Evolutionary conservation across 2,329 filamentous ascomycete genomes (phyloP).

Genomic region (Scytalidium lignicola): DNA sequence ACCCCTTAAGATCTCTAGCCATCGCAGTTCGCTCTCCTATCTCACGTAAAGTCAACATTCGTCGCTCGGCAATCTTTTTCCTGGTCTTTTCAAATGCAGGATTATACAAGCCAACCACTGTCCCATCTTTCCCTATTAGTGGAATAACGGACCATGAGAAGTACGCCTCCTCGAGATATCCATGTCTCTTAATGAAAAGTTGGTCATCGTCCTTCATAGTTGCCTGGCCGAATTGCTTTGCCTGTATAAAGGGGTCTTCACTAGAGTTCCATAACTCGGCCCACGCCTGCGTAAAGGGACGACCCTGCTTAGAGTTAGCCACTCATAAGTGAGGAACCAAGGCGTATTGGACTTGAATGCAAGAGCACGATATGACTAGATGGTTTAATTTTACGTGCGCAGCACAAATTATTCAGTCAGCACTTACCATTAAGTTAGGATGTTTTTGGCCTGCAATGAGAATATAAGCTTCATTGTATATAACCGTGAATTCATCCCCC

Average conservation of each 20-base stretch:
- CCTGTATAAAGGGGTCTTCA: constrained; percentile 61
- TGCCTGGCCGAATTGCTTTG: constrained; percentile 65
- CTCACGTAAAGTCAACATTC: constrained; percentile 74
- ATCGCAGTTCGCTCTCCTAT: constrained; percentile 70
- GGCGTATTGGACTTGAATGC: no score
- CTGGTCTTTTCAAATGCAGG: constrained; percentile 78
- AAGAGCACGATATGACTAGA: no score
- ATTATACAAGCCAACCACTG: constrained; percentile 72
- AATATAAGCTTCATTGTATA: constrained; percentile 70
- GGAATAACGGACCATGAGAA: constrained; percentile 82
- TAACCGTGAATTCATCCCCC: constrained; percentile 63
- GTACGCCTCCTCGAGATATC: constrained; percentile 72
- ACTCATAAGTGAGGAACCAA: neutral
- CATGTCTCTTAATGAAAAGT: constrained; percentile 64
- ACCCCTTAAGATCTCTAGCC: constrained; percentile 66
- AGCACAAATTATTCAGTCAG: neutral
- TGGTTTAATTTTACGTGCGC: no score
- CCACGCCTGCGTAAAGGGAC: constrained; percentile 62
- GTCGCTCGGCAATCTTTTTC: constrained; percentile 70
- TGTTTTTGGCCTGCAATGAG: constrained; percentile 72
- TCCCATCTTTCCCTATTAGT: constrained; percentile 67
- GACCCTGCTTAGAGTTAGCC: constrained; percentile 38
- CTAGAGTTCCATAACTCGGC: constrained; percentile 70
- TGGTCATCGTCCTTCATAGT: constrained; percentile 82
- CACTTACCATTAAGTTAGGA: constrained; percentile 56